Evolutionary conservation across 352 stramenopile species (phyloP).

Genomic region (Thalassiosira pacifica): DNA sequence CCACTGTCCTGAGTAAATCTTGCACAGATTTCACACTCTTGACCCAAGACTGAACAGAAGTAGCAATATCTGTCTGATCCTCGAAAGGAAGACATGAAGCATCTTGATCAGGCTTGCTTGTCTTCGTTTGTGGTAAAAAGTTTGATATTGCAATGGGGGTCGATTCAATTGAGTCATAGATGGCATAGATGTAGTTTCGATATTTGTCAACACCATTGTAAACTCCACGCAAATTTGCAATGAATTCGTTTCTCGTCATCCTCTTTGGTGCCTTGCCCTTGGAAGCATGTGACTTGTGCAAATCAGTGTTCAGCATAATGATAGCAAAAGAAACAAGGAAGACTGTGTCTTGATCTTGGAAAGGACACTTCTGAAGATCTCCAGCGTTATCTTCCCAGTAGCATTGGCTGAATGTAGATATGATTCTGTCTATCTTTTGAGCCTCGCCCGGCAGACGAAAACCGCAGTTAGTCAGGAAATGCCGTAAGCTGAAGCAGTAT

Average conservation of each 20-base stretch:
- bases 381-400: slow-evolving; percentile 96
- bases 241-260: slow-evolving; percentile 97
- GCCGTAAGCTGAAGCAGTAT: slow-evolving; percentile 85
- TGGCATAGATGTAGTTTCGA: slow-evolving; percentile 91
- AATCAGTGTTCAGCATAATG: slow-evolving; percentile 99
- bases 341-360: slow-evolving; percentile 89
- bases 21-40: slow-evolving; percentile 68
- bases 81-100: slow-evolving; percentile 55
- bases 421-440: slow-evolving; percentile 98
- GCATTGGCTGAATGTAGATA: slow-evolving; percentile 97
- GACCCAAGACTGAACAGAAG: slow-evolving; percentile 60
- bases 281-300: slow-evolving; percentile 89
- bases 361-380: slow-evolving; percentile 83
- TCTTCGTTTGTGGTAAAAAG: slow-evolving; percentile 83
- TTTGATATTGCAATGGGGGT: slow-evolving; percentile 92
- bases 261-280: slow-evolving; percentile 91
- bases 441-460: slow-evolving; percentile 97
- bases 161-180: slow-evolving; percentile 95
- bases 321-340: slow-evolving; percentile 95
- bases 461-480: slow-evolving; percentile 97
- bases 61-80: slow-evolving; percentile 54
- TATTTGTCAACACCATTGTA: slow-evolving; percentile 92
- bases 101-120: slow-evolving; percentile 22
- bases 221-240: slow-evolving; percentile 96
- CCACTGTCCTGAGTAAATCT: slow-evolving; percentile 69